A percentile compares a stretch with the other conserved stretches of the same genome.
These are phyloP conservation scores for Odonthalia washingtoniensis DNA, from an alignment of 31 red algal genomes.

Conservation along the genomic window DNA sequence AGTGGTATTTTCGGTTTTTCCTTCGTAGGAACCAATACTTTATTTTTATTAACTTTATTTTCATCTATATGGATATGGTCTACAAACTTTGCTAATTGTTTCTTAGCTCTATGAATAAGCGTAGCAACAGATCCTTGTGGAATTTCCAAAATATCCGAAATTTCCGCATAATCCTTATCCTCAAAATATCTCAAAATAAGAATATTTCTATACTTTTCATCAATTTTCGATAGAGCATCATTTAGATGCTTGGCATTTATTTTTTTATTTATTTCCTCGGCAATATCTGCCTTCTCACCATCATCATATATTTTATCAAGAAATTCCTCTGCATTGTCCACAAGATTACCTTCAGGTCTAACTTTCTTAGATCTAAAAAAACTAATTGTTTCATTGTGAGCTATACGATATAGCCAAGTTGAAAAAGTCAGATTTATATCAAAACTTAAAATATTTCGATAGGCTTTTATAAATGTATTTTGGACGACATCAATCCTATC, in stretches of 20 bases:
- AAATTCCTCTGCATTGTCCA: background rate
- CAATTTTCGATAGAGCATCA: slow-evolving; percentile 2
- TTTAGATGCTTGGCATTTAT: background rate
- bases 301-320: slow-evolving; percentile 13
- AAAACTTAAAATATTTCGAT: slow-evolving; percentile 15
- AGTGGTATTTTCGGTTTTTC: too few relatives aligned
- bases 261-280: background rate
- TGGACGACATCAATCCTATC: slow-evolving; percentile 2
- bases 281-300: background rate
- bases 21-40: background rate
- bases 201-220: slow-evolving; percentile 21
- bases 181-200: slow-evolving; percentile 18
- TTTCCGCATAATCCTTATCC: slow-evolving; percentile 9
- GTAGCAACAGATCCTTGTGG: slow-evolving; percentile 16
- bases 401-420: slow-evolving; percentile 12
- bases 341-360: background rate
- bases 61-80: slow-evolving; percentile 14
- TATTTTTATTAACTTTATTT: slow-evolving; percentile 24
- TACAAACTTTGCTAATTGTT: slow-evolving; percentile 1
- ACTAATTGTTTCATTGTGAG: slow-evolving; percentile 10
- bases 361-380: background rate
- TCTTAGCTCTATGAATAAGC: slow-evolving; percentile 11
- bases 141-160: slow-evolving; percentile 21
- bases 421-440: slow-evolving; percentile 5
- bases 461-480: slow-evolving; percentile 19